A percentile compares a stretch with the other conserved stretches of the same genome.
These are phyloP conservation scores for Arthrobotrys sphaeroides DNA, from an alignment of 2,329 filamentous ascomycete species.

Conservation along the genomic window DNA sequence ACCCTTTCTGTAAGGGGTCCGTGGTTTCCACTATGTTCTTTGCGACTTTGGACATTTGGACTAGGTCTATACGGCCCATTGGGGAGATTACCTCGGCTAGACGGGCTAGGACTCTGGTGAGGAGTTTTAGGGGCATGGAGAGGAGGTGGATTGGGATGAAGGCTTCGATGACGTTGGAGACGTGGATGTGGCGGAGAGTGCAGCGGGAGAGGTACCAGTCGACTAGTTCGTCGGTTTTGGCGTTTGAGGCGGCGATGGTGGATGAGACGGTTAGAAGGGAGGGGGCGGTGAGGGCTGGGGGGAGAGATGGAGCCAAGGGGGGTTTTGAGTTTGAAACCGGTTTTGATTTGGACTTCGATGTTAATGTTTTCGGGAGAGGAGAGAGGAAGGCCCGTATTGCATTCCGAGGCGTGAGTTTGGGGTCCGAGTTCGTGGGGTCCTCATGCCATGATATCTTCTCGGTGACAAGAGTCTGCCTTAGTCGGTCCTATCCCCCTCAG, in stretches of 20 bases:
- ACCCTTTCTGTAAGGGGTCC: background rate
- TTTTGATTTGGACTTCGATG: conserved; percentile 46
- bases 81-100: conserved; percentile 31
- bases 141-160: conserved; percentile 30
- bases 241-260: background rate
- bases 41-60: conserved; percentile 35
- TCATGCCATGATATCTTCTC: conserved; percentile 79
- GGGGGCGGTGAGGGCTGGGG: conserved; percentile 73
- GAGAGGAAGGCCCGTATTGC: conserved; percentile 69
- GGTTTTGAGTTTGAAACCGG: background rate
- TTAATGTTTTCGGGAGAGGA: conserved; percentile 59
- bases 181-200: conserved; percentile 31
- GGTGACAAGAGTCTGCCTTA: conserved; percentile 79
- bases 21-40: conserved; percentile 4
- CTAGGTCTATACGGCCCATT: conserved; percentile 20
- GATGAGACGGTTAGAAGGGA: conserved; percentile 71
- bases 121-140: conserved; percentile 16
- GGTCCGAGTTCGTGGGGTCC: conserved; percentile 82
- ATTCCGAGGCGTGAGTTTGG: conserved; percentile 80
- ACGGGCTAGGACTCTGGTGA: conserved; percentile 12
- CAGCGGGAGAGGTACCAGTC: conserved; percentile 48
- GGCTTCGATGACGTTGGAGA: conserved; percentile 31
- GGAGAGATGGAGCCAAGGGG: conserved; percentile 65
- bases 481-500: conserved; percentile 73
- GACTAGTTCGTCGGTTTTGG: conserved; percentile 1